phyloP scores from a whole-genome alignment of 1,284 basidiomycete species.

The Ganoderma sinense region DNA sequence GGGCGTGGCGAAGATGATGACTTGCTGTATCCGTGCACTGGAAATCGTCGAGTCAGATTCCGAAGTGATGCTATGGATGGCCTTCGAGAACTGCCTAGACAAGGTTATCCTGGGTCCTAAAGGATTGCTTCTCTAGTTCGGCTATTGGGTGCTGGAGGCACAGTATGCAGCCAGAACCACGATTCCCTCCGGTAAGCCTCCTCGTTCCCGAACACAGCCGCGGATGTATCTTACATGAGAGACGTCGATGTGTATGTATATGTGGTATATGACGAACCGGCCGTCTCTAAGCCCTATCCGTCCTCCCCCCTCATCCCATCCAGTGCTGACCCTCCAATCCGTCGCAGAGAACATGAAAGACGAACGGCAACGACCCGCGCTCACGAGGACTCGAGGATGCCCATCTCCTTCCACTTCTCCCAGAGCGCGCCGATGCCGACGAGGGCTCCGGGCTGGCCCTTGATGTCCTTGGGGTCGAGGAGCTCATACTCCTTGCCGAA shows the following conservation, averaged over 20 bases:
- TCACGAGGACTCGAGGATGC: conserved; percentile 59
- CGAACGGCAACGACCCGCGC: not conserved
- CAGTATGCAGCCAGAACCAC: not conserved
- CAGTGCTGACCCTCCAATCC: not conserved
- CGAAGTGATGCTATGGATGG: conserved; percentile 27
- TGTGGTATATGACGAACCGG: conserved; percentile 37
- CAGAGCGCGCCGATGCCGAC: conserved; percentile 88
- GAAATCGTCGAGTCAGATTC: conserved; percentile 25
- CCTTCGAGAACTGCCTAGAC: conserved; percentile 20
- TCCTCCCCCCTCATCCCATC: not conserved
- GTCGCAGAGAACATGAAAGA: not conserved
- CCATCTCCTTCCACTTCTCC: conserved; percentile 91
- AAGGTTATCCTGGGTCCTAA: conserved; percentile 21
- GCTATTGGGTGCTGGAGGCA: not conserved
- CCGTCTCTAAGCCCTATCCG: conserved; percentile 28
- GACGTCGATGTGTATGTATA: conserved; percentile 18
- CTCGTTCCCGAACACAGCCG: not conserved
- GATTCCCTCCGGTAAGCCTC: not conserved
- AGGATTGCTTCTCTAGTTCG: conserved; percentile 8
- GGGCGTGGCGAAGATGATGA: conserved; percentile 8
- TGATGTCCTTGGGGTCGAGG: conserved; percentile 89
- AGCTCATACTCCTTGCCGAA: conserved; percentile 95
- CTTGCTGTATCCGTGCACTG: conserved; percentile 26
- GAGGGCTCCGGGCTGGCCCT: conserved; percentile 66
- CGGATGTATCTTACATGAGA: conserved; percentile 27